Conservation (phyloP, 306 rosid species). For the Vigna radiata region DNA sequence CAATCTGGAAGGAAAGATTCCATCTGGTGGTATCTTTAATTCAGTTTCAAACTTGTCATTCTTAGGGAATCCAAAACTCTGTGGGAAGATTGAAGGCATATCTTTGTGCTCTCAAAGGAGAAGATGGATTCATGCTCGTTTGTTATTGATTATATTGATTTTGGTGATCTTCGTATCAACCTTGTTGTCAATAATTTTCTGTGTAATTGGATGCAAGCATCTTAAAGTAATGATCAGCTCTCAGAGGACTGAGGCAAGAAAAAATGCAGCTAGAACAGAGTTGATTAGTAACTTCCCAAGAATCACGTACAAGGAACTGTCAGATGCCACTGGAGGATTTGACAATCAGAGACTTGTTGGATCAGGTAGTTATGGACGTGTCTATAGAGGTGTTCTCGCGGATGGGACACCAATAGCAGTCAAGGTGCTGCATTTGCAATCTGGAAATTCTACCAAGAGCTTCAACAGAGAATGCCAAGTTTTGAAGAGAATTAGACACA, state of each 20-base stretch:
- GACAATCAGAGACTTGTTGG: slow-evolving; percentile 64
- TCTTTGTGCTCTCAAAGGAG: slow-evolving; percentile 48
- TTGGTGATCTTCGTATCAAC: slow-evolving; percentile 55
- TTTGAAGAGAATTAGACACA: slow-evolving; percentile 73
- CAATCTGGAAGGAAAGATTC: slow-evolving; percentile 66
- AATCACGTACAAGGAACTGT: slow-evolving; percentile 65
- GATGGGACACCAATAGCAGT: slow-evolving; percentile 65
- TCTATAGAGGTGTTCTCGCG: slow-evolving; percentile 65
- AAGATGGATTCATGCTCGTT: slow-evolving; percentile 43
- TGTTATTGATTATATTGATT: slow-evolving; percentile 49
- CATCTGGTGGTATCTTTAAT: slow-evolving; percentile 66
- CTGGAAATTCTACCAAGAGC: slow-evolving; percentile 70
- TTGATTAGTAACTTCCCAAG: slow-evolving; percentile 63
- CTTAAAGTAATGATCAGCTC: slow-evolving; percentile 49
- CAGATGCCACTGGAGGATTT: slow-evolving; percentile 72
- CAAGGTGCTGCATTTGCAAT: slow-evolving; percentile 66
- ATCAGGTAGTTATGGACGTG: slow-evolving; percentile 69
- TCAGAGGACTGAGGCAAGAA: slow-evolving; percentile 26
- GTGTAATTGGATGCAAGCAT: slow-evolving; percentile 53
- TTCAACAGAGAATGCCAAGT: slow-evolving; percentile 76
- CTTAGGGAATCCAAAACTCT: slow-evolving; percentile 57
- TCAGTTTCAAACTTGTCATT: slow-evolving; percentile 54
- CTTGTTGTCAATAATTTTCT: slow-evolving; percentile 56
- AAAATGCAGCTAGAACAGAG: slow-evolving; percentile 54
- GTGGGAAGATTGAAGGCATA: slow-evolving; percentile 51